Evolutionary conservation across 495 filamentous ascomycete genomes (phyloP).

Genomic region (Hyaloscypha hepaticicola): DNA sequence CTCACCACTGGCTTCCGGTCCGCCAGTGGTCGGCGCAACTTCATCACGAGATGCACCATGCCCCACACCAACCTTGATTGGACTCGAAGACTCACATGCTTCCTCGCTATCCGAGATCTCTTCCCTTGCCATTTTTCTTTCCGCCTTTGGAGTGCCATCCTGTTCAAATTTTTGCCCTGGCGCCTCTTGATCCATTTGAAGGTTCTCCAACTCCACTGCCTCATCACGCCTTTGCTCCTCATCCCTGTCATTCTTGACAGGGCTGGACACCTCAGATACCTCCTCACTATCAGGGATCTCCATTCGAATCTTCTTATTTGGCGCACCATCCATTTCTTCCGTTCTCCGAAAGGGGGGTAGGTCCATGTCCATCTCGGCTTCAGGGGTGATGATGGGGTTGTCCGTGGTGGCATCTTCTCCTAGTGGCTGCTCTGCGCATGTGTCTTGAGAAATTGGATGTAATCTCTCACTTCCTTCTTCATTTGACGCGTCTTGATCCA

Average conservation of each 20-base stretch:
- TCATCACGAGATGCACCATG: not conserved
- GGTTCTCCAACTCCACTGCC: no score
- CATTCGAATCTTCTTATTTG: not conserved
- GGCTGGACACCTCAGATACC: no score
- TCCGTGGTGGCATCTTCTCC: not conserved
- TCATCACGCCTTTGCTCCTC: no score
- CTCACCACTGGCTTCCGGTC: not conserved
- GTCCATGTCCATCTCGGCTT: not conserved
- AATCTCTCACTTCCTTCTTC: not conserved
- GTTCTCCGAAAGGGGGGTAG: not conserved
- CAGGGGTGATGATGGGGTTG: not conserved
- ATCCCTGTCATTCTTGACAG: no score
- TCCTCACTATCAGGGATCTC: not conserved
- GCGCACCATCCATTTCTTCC: not conserved
- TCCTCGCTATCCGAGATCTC: not conserved
- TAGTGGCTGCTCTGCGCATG: not conserved
- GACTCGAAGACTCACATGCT: not conserved
- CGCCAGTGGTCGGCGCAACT: not conserved
- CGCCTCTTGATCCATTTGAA: no score
- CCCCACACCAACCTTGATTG: not conserved
- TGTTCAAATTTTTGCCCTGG: no score
- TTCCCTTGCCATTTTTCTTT: no score
- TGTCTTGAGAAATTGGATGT: not conserved
- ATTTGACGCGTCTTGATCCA: not conserved
- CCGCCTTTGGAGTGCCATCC: no score